Evolutionary conservation across 345 rosid species (phyloP).

Genomic region (Luvunga scandens): DNA sequence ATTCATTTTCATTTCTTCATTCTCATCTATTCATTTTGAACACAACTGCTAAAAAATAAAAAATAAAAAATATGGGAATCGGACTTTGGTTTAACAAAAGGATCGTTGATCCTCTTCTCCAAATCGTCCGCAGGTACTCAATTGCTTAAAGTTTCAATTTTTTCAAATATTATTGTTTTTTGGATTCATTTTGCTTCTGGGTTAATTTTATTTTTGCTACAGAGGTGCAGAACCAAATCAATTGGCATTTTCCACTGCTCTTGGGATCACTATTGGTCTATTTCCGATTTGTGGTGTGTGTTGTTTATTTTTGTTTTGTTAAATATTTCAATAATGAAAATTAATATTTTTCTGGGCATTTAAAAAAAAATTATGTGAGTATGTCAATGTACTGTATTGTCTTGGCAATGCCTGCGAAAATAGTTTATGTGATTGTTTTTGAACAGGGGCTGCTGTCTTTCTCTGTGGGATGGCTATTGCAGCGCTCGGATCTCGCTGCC

Average conservation of each 20-base stretch:
- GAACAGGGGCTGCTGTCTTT: conserved; percentile 78
- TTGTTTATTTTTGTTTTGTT: background rate
- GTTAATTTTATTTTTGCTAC: conserved; percentile 1
- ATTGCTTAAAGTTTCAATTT: background rate
- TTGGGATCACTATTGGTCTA: conserved; percentile 80
- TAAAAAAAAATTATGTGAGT: background rate
- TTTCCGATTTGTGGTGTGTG: conserved; percentile 90
- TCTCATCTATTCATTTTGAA: background rate
- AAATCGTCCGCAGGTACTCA: conserved; percentile 64
- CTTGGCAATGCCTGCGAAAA: background rate
- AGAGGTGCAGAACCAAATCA: conserved; percentile 92
- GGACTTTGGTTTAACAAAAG: conserved; percentile 50
- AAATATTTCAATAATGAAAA: background rate
- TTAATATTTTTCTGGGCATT: background rate
- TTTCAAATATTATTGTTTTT: background rate
- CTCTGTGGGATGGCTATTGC: conserved; percentile 86
- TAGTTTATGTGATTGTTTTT: background rate
- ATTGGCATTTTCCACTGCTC: conserved; percentile 82
- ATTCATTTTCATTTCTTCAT: background rate
- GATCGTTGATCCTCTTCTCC: conserved; percentile 68
- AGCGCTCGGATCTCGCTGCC: conserved; percentile 63
- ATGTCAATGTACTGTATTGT: background rate
- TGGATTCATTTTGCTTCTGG: background rate
- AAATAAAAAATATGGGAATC: conserved; percentile 25
- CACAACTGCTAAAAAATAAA: background rate